phyloP scores from a whole-genome alignment of 495 filamentous ascomycete genomes.

The Paragyromitra xinjiangensis region DNA sequence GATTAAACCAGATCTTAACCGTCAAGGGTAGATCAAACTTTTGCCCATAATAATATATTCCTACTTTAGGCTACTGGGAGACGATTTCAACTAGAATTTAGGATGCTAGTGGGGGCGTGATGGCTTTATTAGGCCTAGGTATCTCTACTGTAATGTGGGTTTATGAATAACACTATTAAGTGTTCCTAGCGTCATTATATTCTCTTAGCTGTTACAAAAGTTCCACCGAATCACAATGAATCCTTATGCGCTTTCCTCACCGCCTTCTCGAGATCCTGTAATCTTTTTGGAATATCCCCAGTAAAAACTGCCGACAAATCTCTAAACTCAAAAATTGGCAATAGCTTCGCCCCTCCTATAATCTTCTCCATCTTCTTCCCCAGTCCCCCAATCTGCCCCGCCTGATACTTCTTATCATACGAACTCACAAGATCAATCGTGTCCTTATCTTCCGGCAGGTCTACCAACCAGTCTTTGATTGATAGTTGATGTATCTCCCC shows the following conservation, averaged over 20 bases:
- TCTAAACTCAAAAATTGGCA: conserved; percentile 24
- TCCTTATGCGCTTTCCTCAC: conserved; percentile 3
- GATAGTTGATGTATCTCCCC: not conserved
- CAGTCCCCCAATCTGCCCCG: not conserved
- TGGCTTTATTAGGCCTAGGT: no score
- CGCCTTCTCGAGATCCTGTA: not conserved
- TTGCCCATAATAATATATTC: no score
- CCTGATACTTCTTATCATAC: conserved; percentile 6
- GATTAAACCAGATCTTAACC: no score
- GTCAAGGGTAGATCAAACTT: no score
- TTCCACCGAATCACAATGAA: not conserved
- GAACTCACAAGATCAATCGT: not conserved
- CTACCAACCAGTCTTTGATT: conserved; percentile 2
- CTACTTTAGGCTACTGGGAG: no score
- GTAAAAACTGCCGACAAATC: not conserved
- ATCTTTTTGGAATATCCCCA: not conserved
- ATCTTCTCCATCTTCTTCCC: conserved; percentile 11
- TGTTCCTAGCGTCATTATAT: no score
- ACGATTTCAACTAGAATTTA: no score
- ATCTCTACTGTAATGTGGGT: no score
- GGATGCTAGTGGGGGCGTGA: no score
- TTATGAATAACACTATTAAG: no score
- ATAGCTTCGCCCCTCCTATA: not conserved
- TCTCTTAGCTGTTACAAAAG: no score
- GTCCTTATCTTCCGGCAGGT: not conserved